Conservation (phyloP, 2,329 filamentous ascomycete species). For the Berkeleyomyces basicola region DNA sequence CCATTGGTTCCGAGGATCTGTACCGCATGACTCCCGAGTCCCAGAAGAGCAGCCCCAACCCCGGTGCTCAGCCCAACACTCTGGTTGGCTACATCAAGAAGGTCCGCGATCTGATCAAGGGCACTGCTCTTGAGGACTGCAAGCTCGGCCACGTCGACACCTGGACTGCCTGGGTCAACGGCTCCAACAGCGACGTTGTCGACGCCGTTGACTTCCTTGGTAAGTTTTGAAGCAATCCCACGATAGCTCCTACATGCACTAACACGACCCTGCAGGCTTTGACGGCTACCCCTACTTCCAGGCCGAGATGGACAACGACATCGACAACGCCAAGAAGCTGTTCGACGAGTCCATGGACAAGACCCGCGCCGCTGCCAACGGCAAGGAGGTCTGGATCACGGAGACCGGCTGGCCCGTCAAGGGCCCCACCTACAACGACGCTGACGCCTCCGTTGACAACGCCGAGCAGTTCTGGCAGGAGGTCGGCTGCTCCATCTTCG, state of each 20-base stretch:
- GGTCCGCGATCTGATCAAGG: conserved; percentile 45
- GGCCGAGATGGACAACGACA: conserved; percentile 46
- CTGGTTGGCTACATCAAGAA: conserved; percentile 55
- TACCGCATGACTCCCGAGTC: conserved; percentile 64
- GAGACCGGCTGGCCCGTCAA: conserved; percentile 78
- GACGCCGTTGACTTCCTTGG: conserved; percentile 57
- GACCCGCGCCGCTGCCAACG: conserved; percentile 39
- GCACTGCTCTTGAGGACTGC: conserved; percentile 39
- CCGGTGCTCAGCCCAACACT: conserved; percentile 44
- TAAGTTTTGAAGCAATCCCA: not conserved
- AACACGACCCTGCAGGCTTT: conserved; percentile 29
- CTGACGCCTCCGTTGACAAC: conserved; percentile 46
- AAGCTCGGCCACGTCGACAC: conserved; percentile 77
- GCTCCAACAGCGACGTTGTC: conserved; percentile 53
- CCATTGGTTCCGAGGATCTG: conserved; percentile 72
- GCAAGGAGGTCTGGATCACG: conserved; percentile 69
- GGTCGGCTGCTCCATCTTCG: conserved; percentile 57
- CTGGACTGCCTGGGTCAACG: conserved; percentile 65
- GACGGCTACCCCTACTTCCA: conserved; percentile 81
- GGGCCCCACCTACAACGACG: conserved; percentile 45
- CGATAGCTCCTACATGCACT: not conserved
- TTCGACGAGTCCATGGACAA: conserved; percentile 51
- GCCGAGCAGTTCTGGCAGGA: conserved; percentile 68
- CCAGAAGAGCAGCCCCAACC: conserved; percentile 41
- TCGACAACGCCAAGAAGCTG: conserved; percentile 45